These are phyloP conservation scores for Xerocomus amazonicus DNA, from an alignment of 1,284 basidiomycete species.

Conservation along the genomic window DNA sequence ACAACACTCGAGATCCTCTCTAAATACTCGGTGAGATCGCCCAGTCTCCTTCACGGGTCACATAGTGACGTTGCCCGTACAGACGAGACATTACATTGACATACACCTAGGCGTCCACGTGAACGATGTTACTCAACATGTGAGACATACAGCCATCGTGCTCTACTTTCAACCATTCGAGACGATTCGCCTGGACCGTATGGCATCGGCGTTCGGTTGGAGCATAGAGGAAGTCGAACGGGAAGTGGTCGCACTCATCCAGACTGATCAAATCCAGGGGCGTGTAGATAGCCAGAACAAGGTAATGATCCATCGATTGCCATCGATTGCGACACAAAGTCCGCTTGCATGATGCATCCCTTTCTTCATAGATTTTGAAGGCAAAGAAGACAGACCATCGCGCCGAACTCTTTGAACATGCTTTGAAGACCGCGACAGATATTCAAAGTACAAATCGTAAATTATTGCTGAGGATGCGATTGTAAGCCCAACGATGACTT, in stretches of 20 bases:
- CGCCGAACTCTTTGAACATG: conserved; percentile 66
- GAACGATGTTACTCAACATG: conserved; percentile 51
- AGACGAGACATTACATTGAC: conserved; percentile 76
- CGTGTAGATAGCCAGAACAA: conserved; percentile 80
- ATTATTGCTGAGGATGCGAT: conserved; percentile 68
- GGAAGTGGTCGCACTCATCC: conserved; percentile 71
- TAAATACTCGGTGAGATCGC: conserved; percentile 59
- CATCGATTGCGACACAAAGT: neutral
- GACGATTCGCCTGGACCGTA: conserved; percentile 73
- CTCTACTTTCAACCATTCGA: conserved; percentile 85
- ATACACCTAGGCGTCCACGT: conserved; percentile 71
- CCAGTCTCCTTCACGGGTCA: neutral
- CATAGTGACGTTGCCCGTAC: conserved; percentile 1
- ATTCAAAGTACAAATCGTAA: conserved; percentile 72
- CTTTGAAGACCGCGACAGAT: conserved; percentile 66
- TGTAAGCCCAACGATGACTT: conserved; percentile 45
- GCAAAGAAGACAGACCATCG: conserved; percentile 73
- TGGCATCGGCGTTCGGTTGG: conserved; percentile 84
- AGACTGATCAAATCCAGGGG: conserved; percentile 69
- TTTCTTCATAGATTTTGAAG: conserved; percentile 54
- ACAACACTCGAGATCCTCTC: conserved; percentile 70
- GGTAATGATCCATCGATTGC: conserved; percentile 36
- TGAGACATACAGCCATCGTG: conserved; percentile 72
- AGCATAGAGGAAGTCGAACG: conserved; percentile 62
- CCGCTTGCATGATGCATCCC: neutral